Conservation (phyloP, 441 rosid species). For the Arabidopsis hybrid region DNA sequence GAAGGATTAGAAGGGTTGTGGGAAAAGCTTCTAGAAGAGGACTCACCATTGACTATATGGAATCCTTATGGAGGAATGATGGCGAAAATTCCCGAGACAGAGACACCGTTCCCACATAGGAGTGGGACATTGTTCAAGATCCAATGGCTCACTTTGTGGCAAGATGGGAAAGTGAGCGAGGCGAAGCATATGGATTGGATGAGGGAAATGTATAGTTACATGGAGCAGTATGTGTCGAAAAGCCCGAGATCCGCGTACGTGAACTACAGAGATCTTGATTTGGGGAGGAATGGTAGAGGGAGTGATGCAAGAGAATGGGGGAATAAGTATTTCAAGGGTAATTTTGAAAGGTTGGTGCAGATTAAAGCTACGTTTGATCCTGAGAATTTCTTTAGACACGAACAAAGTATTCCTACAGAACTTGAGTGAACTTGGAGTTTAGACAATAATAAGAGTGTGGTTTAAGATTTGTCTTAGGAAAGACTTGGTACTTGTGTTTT, state of each 20-base stretch:
- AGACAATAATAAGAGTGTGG: conserved; percentile 35
- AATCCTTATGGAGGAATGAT: conserved; percentile 55
- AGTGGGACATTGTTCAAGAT: conserved; percentile 48
- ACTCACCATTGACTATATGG: conserved; percentile 49
- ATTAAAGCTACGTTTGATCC: conserved; percentile 48
- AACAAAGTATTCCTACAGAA: conserved; percentile 47
- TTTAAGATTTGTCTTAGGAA: conserved; percentile 37
- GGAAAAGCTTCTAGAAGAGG: conserved; percentile 44
- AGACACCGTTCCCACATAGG: conserved; percentile 55
- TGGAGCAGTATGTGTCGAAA: conserved; percentile 47
- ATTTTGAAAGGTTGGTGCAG: conserved; percentile 48
- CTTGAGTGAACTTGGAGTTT: conserved; percentile 34
- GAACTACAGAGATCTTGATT: conserved; percentile 57
- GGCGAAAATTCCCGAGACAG: conserved; percentile 45
- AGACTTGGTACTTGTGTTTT: conserved; percentile 31
- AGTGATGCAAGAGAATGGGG: conserved; percentile 53
- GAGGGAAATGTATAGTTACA: conserved; percentile 45
- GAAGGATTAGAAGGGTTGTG: conserved; percentile 48
- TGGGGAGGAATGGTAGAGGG: conserved; percentile 51
- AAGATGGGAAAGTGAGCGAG: conserved; percentile 43
- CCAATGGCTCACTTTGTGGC: conserved; percentile 48
- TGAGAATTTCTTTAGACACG: conserved; percentile 48
- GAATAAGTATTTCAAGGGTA: conserved; percentile 39
- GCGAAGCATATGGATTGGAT: conserved; percentile 50
- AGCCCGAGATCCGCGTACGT: conserved; percentile 54